Percentiles rank a stretch among this genome's conserved stretches.
Evolutionary conservation across 768 basidiomycete genomes (phyloP).

Genomic region (Trametes elegans): DNA sequence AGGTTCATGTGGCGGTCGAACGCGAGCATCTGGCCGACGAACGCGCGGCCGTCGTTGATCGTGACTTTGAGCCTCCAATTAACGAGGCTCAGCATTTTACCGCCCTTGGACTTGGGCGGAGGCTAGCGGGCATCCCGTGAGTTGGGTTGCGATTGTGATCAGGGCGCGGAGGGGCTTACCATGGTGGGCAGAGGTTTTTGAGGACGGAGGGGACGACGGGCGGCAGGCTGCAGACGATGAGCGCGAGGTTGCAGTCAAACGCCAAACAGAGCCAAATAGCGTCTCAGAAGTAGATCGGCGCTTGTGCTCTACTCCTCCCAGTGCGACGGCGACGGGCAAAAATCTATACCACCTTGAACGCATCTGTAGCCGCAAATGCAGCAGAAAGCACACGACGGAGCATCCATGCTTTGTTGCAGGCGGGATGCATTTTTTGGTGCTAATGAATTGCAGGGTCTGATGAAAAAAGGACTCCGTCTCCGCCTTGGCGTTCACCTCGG

Average conservation of each 20-base stretch:
- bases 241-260: conserved; percentile 12
- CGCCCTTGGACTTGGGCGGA: conserved; percentile 96
- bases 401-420: too few species aligned
- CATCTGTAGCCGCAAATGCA: too few species aligned
- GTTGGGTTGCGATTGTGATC: neutral
- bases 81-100: conserved; percentile 96
- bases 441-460: too few species aligned
- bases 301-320: too few species aligned
- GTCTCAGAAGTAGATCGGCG: neutral
- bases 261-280: conserved; percentile 38
- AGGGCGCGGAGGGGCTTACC: conserved; percentile 34
- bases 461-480: too few species aligned
- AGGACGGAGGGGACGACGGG: conserved; percentile 28
- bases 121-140: conserved; percentile 46
- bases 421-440: too few species aligned
- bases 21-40: conserved; percentile 98
- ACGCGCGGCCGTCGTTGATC: conserved; percentile 92
- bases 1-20: conserved; percentile 99
- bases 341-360: too few species aligned
- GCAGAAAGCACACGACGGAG: too few species aligned
- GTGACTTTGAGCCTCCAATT: conserved; percentile 98
- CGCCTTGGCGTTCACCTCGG: too few species aligned
- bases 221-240: conserved; percentile 16
- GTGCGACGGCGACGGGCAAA: too few species aligned
- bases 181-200: conserved; percentile 45